phyloP scores from a whole-genome alignment of 805 yeast species.

The Saccharomycodes ludwigii region DNA sequence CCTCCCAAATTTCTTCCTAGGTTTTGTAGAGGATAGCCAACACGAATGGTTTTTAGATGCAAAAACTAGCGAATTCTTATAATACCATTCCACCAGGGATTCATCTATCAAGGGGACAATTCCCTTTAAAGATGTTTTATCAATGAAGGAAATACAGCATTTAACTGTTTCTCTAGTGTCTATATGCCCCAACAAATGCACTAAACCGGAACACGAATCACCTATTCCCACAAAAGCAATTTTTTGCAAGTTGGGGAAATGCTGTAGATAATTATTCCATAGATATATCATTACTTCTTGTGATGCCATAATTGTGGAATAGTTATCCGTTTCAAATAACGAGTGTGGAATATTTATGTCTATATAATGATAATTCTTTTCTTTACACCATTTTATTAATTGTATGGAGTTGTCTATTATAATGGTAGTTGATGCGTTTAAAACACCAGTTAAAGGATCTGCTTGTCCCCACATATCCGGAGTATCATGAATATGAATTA shows the following conservation, averaged over 20 bases:
- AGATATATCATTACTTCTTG: conserved; percentile 69
- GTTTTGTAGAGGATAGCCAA: conserved; percentile 61
- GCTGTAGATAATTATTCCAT: conserved; percentile 85
- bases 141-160: conserved; percentile 60
- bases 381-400: conserved; percentile 56
- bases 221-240: conserved; percentile 81
- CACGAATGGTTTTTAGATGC: conserved; percentile 64
- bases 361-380: conserved; percentile 58
- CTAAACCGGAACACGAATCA: conserved; percentile 76
- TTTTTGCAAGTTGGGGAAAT: conserved; percentile 51
- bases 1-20: conserved; percentile 85
- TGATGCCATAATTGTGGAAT: conserved; percentile 52
- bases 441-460: conserved; percentile 67
- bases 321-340: conserved; percentile 32
- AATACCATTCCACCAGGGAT: conserved; percentile 83
- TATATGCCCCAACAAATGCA: conserved; percentile 80
- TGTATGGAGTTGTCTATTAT: conserved; percentile 63
- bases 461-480: conserved; percentile 84
- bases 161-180: conserved; percentile 50
- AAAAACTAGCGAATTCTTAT: conserved; percentile 71
- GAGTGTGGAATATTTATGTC: conserved; percentile 70
- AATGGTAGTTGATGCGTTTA: conserved; percentile 61
- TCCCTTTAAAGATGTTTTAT: conserved; percentile 57
- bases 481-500: conserved; percentile 77
- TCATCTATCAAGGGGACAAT: conserved; percentile 84